phyloP scores from a whole-genome alignment of 1,284 basidiomycete genomes.

The Apiotrichum sp. region DNA sequence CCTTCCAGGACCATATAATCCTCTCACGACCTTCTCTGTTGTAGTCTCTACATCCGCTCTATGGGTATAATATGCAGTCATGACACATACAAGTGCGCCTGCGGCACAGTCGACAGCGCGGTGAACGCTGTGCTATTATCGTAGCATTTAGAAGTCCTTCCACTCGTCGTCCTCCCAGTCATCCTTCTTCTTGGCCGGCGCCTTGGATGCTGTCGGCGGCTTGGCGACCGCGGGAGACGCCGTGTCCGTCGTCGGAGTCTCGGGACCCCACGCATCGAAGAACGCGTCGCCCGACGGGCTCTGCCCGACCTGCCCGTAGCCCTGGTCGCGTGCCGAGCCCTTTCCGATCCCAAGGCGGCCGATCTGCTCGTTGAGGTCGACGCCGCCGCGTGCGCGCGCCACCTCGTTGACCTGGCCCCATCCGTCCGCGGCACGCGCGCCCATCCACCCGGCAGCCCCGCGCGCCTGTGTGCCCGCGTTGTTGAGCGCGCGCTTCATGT shows the following conservation, averaged over 20 bases:
- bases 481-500: constrained; percentile 33
- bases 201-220: not conserved
- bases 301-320: constrained; percentile 12
- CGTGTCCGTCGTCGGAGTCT: constrained; percentile 2
- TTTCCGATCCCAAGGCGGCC: constrained; percentile 34
- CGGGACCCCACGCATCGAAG: constrained; percentile 28
- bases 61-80: constrained; percentile 7
- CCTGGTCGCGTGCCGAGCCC: constrained; percentile 8
- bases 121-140: not conserved
- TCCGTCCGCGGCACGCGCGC: constrained; percentile 35
- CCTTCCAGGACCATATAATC: too few species aligned
- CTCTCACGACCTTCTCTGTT: not conserved
- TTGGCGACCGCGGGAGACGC: not conserved
- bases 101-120: not conserved
- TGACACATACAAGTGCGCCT: not conserved
- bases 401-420: constrained; percentile 42
- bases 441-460: constrained; percentile 33
- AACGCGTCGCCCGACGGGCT: constrained; percentile 30
- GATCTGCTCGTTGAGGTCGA: constrained; percentile 45
- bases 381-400: constrained; percentile 38
- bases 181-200: constrained; percentile 25
- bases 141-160: constrained; percentile 29
- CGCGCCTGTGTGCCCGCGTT: constrained; percentile 25
- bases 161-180: constrained; percentile 38
- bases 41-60: constrained; percentile 4